Evolutionary conservation across 106 monocot species (phyloP), one percentile per base, ranked within the genome.

Genomic region (Triglochin maritima): DNA sequence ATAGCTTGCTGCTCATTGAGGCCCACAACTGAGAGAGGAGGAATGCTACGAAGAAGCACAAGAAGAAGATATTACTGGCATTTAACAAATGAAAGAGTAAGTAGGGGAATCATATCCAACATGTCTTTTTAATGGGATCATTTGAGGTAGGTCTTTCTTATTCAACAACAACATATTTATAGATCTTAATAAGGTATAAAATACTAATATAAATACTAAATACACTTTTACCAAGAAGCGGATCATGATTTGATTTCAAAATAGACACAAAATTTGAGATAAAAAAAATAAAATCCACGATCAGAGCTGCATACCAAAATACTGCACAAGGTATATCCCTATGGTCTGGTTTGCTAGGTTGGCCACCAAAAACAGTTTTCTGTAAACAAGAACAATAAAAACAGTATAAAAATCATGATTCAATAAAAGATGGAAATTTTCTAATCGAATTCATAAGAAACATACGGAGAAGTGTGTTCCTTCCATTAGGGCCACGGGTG

Each of bases 341-440:
- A 66, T 92, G 76, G 71, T 99, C 92, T 66, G 98, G 98, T 66
- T 99, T 99, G 49, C 67, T 85, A 55, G 92, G 92, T 65, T 92
- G 86, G 17, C 88, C 92, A 62, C 98, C 98, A 78, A 92, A 99
- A 48, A 99, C 98, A 76, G 98, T 99, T 99, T 99, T 99, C 98
- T 99, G 75, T 62, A 86, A 62, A 6, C 44, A 72, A 77, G 69
- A 62, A 64, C 56, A 12, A 9, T 47, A 46, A 13, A 74, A 56
- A 65, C 9, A 67, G 9, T 64, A 47, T 14, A 72, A 63, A 48
- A 49, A 66, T 66, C 66, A 5, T 52, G 53, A n/a, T 41, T 15
- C 13, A 48, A 56, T 29, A 57, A 52, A 45, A 16, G 44, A 43
- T 13, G 59, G 49, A n/a, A 57, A 42, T 15, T 47, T 41, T 47